Conservation (phyloP, 352 stramenopile genomes). For the Phytophthora capsici region DNA sequence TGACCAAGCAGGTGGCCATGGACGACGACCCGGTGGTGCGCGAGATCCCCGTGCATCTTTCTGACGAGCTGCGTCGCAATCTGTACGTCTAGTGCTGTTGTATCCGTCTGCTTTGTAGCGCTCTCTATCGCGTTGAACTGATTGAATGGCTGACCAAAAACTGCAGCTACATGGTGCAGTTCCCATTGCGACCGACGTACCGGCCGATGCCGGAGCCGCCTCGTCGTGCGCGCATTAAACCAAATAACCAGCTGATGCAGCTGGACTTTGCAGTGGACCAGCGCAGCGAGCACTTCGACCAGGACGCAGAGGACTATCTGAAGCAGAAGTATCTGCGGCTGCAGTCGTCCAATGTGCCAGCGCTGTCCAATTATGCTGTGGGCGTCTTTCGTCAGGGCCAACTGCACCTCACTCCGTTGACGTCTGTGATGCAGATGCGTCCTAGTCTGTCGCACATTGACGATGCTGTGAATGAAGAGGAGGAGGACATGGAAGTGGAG, state of each 20-base stretch:
- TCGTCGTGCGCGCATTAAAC: conserved; percentile 70
- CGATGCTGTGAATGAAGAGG: conserved; percentile 71
- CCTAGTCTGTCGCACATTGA: conserved; percentile 82
- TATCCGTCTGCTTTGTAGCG: not conserved
- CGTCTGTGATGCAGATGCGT: conserved; percentile 80
- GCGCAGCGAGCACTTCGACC: conserved; percentile 76
- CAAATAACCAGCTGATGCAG: conserved; percentile 76
- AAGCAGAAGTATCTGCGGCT: conserved; percentile 77
- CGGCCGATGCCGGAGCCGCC: conserved; percentile 72
- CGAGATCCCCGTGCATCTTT: conserved; percentile 87
- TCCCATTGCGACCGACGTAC: conserved; percentile 80
- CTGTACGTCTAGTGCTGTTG: conserved; percentile 51
- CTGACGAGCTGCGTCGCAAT: conserved; percentile 67
- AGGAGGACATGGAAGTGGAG: conserved; percentile 67
- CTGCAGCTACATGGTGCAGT: conserved; percentile 78
- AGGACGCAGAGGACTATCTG: conserved; percentile 80
- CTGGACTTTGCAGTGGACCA: conserved; percentile 81
- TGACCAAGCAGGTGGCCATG: conserved; percentile 27
- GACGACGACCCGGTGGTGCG: conserved; percentile 81
- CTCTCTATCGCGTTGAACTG: not conserved
- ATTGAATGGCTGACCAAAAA: not conserved
- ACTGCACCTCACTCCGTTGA: conserved; percentile 79
- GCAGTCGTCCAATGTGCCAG: conserved; percentile 65
- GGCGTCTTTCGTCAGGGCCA: conserved; percentile 83
- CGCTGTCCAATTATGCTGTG: conserved; percentile 81